phyloP scores from a whole-genome alignment of 2,329 filamentous ascomycete species.

The Aspergillus alliaceus region DNA sequence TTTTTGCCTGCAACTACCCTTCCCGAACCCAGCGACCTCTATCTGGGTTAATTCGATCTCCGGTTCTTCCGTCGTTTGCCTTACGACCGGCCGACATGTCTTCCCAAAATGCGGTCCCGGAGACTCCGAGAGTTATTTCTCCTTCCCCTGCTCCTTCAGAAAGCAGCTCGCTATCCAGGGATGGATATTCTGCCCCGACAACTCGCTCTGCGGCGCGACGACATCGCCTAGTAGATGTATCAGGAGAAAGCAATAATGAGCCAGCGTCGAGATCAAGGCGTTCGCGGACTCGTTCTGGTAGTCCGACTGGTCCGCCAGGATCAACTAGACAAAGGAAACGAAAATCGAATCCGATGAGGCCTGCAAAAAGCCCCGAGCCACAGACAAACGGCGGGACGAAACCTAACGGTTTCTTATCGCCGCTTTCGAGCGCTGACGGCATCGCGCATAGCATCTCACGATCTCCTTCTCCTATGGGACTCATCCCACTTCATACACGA shows the following conservation, averaged over 20 bases:
- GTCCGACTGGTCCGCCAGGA: constrained; percentile 25
- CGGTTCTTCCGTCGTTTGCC: constrained; percentile 52
- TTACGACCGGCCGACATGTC: constrained; percentile 39
- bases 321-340: constrained; percentile 52
- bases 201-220: constrained; percentile 69
- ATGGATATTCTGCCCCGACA: constrained; percentile 70
- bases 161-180: constrained; percentile 45
- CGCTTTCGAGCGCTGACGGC: constrained; percentile 49
- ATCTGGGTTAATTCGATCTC: constrained; percentile 25
- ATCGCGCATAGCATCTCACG: constrained; percentile 88
- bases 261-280: constrained; percentile 55
- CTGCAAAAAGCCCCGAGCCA: constrained; percentile 40
- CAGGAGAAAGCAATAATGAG: constrained; percentile 48
- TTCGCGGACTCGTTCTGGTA: constrained; percentile 65
- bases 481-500: constrained; percentile 92
- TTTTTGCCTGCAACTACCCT: constrained; percentile 22
- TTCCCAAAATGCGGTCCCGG: constrained; percentile 62
- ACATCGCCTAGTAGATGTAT: constrained; percentile 53
- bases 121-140: constrained; percentile 83
- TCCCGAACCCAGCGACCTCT: constrained; percentile 21
- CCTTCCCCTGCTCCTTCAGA: constrained; percentile 73
- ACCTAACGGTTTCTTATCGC: constrained; percentile 40
- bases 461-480: constrained; percentile 85
- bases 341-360: constrained; percentile 41
- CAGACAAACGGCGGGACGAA: constrained; percentile 37